Evolutionary conservation across 2,329 filamentous ascomycete species (phyloP).

Genomic region (Ophidiomyces ophidiicola): DNA sequence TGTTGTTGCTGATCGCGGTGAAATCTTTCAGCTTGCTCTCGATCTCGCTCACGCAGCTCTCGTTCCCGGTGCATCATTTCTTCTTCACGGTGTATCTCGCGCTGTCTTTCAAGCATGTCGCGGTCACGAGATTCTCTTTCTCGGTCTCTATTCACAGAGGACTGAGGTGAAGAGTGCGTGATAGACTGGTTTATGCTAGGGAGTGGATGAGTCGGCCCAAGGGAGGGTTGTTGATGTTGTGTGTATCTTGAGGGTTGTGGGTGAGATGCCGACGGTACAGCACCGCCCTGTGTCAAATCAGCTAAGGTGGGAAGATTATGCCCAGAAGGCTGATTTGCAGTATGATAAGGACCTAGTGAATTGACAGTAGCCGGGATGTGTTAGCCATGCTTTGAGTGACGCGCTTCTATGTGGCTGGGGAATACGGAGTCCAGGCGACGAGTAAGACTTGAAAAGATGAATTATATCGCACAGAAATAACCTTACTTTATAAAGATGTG

Average conservation of each 20-base stretch:
- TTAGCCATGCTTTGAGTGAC: conserved; percentile 3
- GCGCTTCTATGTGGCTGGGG: background rate
- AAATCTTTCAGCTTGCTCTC: conserved; percentile 51
- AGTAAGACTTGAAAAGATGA: conserved; percentile 5
- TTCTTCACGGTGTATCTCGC: conserved; percentile 39
- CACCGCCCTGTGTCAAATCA: conserved; percentile 36
- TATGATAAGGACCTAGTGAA: conserved; percentile 31
- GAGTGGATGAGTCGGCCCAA: conserved; percentile 28
- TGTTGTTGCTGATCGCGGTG: conserved; percentile 44
- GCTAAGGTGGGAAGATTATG: conserved; percentile 37
- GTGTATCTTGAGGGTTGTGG: conserved; percentile 33
- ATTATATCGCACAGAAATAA: background rate
- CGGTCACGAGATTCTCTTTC: conserved; percentile 39
- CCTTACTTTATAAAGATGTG: conserved; percentile 1
- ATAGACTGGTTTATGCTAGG: conserved; percentile 33
- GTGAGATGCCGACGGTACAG: conserved; percentile 21
- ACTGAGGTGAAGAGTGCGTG: conserved; percentile 32
- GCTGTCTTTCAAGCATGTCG: conserved; percentile 38
- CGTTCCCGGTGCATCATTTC: conserved; percentile 46
- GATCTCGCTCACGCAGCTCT: conserved; percentile 37
- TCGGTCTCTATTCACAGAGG: conserved; percentile 31
- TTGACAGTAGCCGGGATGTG: conserved; percentile 1
- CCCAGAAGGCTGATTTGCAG: conserved; percentile 31
- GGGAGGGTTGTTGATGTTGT: conserved; percentile 30
- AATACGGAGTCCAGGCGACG: background rate